Base-by-base conservation (phyloP, 176 grass and related monocot species). In the Elaeis guineensis region DNA sequence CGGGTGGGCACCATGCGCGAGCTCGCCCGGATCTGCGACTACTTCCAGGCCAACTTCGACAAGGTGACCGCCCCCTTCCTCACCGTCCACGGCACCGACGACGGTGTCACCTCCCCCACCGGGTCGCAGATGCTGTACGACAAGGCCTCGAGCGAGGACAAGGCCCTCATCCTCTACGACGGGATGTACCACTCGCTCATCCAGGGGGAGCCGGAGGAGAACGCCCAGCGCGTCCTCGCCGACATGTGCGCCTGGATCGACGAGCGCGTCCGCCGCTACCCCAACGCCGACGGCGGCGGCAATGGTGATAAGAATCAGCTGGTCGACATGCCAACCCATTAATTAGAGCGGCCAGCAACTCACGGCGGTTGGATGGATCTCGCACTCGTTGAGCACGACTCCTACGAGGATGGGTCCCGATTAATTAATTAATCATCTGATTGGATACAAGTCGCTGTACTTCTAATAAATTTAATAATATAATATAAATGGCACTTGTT, bases 1-100 rank as follows among this genome's bases (percentile, higher is more conserved):
- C 77, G 80, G 54, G 81, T 89, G 21, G 86, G 86, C 21, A 84
- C 86, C 25, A 89, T 89, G 86, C 52, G 86, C 59, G 86, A 89
- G 72, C 70, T 89, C 5, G 86, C 66, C 19, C 64, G 86, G 17
- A 14, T 85, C 49, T 74, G 72, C 63, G 77, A 48, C 29, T 58
- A 78, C 58, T 69, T 89, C 61, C 78, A 63, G 54, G 65, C 24
- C 21, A 78, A 48, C 26, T 81, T 89, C 64, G 50, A 18, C n/a
- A 67, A 66, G 30, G 77, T 89, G 16, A 78, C 73, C 17, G 74
- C 63, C 52, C 81, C 81, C 48, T 89, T 89, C 69, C 73, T 89
- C 6, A 52, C 29, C 1, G 77, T 84, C 65, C 86, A 89, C 57
- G 86, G 86, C 26, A 84, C 81, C 5, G 77, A 72, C 2, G 86